Conservation (phyloP, 257 asterid species). For the Capsicum pubescens region DNA sequence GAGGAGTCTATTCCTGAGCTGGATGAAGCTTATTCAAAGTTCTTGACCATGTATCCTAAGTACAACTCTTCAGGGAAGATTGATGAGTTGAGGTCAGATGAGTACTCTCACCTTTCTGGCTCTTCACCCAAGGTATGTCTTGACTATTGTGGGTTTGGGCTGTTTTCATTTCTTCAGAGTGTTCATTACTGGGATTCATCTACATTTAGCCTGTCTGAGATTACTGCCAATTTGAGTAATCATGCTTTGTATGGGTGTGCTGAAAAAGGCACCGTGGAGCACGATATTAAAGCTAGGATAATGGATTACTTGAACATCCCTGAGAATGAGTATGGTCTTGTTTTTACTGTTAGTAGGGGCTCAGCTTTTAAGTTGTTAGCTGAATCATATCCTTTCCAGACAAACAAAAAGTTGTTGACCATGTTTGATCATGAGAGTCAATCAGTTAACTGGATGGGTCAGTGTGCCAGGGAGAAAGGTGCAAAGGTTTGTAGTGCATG, state of each 20-base stretch:
- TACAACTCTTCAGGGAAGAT: slow-evolving; percentile 82
- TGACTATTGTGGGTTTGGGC: slow-evolving; percentile 96
- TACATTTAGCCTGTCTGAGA: slow-evolving; percentile 92
- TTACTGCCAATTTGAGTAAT: slow-evolving; percentile 93
- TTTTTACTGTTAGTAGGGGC: slow-evolving; percentile 97
- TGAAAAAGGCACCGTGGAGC: slow-evolving; percentile 78
- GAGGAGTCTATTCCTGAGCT: slow-evolving; percentile 72
- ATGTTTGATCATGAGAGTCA: slow-evolving; percentile 99
- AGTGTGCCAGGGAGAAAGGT: slow-evolving; percentile 92
- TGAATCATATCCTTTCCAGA: slow-evolving; percentile 94
- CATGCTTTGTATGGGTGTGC: slow-evolving; percentile 98
- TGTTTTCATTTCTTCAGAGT: slow-evolving; percentile 92
- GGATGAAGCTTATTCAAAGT: slow-evolving; percentile 76
- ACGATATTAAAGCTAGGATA: slow-evolving; percentile 80
- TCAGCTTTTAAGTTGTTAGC: slow-evolving; percentile 92
- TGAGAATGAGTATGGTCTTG: slow-evolving; percentile 93
- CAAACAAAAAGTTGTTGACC: slow-evolving; percentile 88
- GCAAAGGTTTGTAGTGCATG: slow-evolving; percentile 96
- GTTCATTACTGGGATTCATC: slow-evolving; percentile 97
- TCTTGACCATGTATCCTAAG: slow-evolving; percentile 91
- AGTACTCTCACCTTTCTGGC: slow-evolving; percentile 77
- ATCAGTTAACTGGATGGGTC: slow-evolving; percentile 97
- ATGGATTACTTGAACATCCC: slow-evolving; percentile 98
- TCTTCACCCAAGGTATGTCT: slow-evolving; percentile 85
- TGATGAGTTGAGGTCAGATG: slow-evolving; percentile 87